Conservation (phyloP, 2,329 filamentous ascomycete genomes). For the Emericellopsis cladophorae region DNA sequence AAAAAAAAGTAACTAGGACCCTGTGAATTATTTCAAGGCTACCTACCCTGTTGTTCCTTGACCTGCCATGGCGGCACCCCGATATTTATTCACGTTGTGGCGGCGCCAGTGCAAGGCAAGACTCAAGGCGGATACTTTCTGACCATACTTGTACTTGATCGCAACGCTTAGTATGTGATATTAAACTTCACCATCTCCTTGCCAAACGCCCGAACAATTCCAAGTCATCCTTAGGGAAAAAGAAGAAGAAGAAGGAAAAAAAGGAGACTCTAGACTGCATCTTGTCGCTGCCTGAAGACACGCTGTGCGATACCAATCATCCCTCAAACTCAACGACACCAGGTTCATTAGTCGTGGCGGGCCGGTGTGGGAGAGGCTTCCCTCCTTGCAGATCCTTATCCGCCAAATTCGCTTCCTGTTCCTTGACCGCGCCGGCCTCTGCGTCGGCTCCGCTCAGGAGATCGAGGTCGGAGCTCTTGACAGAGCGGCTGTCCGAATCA, state of each 20-base stretch:
- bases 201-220: too few species aligned
- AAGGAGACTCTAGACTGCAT: not conserved
- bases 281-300: not conserved
- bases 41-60: too few species aligned
- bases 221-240: not conserved
- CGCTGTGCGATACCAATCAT: conserved; percentile 7
- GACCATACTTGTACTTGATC: too few species aligned
- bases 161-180: too few species aligned
- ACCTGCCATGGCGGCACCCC: too few species aligned
- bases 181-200: too few species aligned
- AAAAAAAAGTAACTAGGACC: too few species aligned
- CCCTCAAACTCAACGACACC: conserved; percentile 30
- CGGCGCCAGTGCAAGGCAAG: too few species aligned
- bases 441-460: conserved; percentile 64
- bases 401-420: conserved; percentile 18
- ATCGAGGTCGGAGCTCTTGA: conserved; percentile 56
- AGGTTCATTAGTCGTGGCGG: conserved; percentile 15
- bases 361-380: conserved; percentile 12
- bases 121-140: too few species aligned
- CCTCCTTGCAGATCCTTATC: conserved; percentile 14
- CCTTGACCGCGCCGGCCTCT: conserved; percentile 39
- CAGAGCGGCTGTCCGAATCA: conserved; percentile 49
- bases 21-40: too few species aligned
- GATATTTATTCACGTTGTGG: too few species aligned
- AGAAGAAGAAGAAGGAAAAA: not conserved